These are phyloP conservation scores for Ophiognomonia clavigignenti-juglandacearum DNA, from an alignment of 2,329 filamentous ascomycete genomes.

Conservation along the genomic window DNA sequence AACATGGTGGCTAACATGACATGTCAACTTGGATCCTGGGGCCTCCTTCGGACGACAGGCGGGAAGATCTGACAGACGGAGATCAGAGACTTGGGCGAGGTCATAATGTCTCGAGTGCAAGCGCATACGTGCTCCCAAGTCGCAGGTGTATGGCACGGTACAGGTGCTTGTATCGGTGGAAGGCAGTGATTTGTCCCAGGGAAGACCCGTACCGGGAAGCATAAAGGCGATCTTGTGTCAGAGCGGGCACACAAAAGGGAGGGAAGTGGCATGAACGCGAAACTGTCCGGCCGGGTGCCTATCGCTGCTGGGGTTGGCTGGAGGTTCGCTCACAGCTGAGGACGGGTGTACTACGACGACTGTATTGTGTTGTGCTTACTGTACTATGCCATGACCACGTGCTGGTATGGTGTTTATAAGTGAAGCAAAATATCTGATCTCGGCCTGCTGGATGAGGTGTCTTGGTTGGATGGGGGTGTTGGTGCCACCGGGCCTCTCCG, in stretches of 20 bases:
- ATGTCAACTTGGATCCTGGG: too few species aligned
- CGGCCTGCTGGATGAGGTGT: slow-evolving; percentile 2
- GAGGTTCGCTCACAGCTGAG: too few species aligned
- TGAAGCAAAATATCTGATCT: slow-evolving; percentile 11
- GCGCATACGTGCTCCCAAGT: slow-evolving; percentile 6
- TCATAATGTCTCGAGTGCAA: slow-evolving; percentile 6
- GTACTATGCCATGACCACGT: too few species aligned
- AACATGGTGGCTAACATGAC: neutral
- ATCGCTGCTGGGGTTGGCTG: too few species aligned
- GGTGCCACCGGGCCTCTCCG: neutral
- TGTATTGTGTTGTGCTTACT: neutral
- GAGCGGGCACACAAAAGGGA: neutral
- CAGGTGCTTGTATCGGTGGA: too few species aligned
- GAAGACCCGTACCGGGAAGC: too few species aligned
- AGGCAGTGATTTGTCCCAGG: too few species aligned
- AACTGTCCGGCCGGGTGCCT: too few species aligned
- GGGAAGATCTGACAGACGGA: neutral
- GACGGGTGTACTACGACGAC: too few species aligned
- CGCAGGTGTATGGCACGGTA: neutral
- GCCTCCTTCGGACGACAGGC: too few species aligned
- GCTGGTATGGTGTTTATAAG: too few species aligned
- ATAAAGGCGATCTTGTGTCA: too few species aligned
- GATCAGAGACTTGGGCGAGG: neutral
- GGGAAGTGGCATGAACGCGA: neutral
- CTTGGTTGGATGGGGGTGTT: neutral